These are phyloP conservation scores for Trametopsis cervina DNA, from an alignment of 768 basidiomycete genomes.

Conservation along the genomic window DNA sequence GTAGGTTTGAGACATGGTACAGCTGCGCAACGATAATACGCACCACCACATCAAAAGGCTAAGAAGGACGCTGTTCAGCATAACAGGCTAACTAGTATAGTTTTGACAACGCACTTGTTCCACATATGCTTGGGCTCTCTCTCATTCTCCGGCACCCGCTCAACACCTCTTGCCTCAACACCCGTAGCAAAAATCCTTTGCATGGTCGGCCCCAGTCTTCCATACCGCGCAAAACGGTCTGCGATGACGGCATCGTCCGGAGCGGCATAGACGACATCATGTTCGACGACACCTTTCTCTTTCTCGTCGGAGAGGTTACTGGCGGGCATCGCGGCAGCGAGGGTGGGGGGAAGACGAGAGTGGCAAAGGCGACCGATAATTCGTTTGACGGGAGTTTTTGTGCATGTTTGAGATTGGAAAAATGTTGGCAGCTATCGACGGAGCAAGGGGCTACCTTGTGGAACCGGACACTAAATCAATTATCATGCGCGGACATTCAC, in stretches of 20 bases:
- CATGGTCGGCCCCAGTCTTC: constrained; percentile 17
- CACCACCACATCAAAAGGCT: constrained; percentile 43
- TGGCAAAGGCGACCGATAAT: too few species aligned
- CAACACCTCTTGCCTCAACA: constrained; percentile 49
- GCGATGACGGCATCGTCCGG: constrained; percentile 17
- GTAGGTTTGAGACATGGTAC: background rate
- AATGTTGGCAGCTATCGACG: too few species aligned
- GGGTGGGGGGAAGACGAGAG: constrained; percentile 1
- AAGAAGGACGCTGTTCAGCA: constrained; percentile 1
- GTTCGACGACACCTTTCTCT: constrained; percentile 16
- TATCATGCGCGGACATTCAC: too few species aligned
- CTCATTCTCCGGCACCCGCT: constrained; percentile 45
- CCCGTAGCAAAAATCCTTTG: constrained; percentile 37
- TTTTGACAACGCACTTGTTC: constrained; percentile 37
- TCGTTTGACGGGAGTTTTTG: too few species aligned
- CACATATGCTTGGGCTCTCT: constrained; percentile 36
- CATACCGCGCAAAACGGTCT: constrained; percentile 18
- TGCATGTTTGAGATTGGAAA: too few species aligned
- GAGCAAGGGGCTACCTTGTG: too few species aligned
- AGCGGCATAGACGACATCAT: constrained; percentile 5
- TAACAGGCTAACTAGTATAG: too few species aligned
- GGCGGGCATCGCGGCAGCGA: constrained; percentile 8
- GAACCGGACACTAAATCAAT: too few species aligned
- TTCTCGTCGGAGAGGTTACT: constrained; percentile 15
- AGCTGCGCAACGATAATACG: constrained; percentile 8